These are phyloP conservation scores for Mycena rosella DNA, from an alignment of 768 basidiomycete genomes.

Conservation along the genomic window DNA sequence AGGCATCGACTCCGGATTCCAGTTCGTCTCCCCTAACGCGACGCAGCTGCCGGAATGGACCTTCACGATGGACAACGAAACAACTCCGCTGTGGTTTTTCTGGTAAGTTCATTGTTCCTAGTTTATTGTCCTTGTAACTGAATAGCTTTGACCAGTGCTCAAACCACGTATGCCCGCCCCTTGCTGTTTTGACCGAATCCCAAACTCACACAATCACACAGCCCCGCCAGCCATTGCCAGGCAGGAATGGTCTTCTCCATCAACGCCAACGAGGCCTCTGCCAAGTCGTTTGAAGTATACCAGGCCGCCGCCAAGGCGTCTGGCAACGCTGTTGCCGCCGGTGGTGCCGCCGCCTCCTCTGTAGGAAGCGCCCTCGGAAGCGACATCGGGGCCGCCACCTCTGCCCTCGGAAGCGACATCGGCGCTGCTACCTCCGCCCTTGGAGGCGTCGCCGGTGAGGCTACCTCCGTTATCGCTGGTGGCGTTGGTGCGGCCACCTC, in stretches of 20 bases:
- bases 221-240: slow-evolving; percentile 57
- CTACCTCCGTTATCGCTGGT: neutral
- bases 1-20: slow-evolving; percentile 68
- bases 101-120: too few species aligned
- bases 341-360: slow-evolving; percentile 13
- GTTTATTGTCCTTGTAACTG: too few species aligned
- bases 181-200: too few species aligned
- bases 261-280: slow-evolving; percentile 54
- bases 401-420: too few species aligned
- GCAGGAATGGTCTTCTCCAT: slow-evolving; percentile 74
- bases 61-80: slow-evolving; percentile 59
- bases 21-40: slow-evolving; percentile 49
- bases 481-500: slow-evolving; percentile 2
- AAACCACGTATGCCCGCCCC: slow-evolving; percentile 42
- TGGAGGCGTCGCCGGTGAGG: slow-evolving; percentile 3
- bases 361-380: slow-evolving; percentile 38
- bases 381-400: slow-evolving; percentile 35
- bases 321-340: slow-evolving; percentile 25
- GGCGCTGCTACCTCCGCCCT: slow-evolving; percentile 18
- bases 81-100: slow-evolving; percentile 68
- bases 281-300: slow-evolving; percentile 63
- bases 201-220: neutral
- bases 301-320: slow-evolving; percentile 46
- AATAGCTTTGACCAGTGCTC: slow-evolving; percentile 75
- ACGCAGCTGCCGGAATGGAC: slow-evolving; percentile 56